Evolutionary conservation across 2,329 filamentous ascomycete genomes (phyloP).

Genomic region (Chrysoporthe puriensis): DNA sequence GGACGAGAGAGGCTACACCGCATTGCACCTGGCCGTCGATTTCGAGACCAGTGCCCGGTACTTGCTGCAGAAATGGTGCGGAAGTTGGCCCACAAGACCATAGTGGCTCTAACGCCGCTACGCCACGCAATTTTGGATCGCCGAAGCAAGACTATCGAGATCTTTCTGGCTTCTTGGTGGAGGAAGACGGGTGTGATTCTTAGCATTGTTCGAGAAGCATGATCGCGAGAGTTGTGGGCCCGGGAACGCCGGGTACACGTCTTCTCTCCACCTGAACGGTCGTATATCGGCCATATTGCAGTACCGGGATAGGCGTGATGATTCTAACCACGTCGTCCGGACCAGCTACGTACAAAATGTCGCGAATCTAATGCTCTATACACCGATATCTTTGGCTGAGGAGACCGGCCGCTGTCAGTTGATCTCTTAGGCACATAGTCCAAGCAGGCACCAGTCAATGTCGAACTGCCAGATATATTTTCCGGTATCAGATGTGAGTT

Average conservation of each 20-base stretch:
- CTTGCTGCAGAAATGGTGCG: background rate
- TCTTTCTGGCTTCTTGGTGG: background rate
- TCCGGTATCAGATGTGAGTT: background rate
- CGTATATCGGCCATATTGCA: background rate
- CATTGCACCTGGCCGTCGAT: background rate
- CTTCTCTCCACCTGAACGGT: background rate
- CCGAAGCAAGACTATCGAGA: background rate
- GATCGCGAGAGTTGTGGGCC: background rate
- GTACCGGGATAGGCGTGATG: background rate
- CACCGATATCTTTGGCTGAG: background rate
- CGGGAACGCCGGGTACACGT: background rate
- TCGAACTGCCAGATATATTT: background rate
- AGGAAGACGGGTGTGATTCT: background rate
- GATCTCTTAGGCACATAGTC: background rate
- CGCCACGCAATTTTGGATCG: background rate
- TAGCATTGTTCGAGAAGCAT: background rate
- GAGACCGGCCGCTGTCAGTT: background rate
- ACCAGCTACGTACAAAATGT: background rate
- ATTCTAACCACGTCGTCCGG: background rate
- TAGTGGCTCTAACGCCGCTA: background rate
- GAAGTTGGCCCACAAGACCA: background rate
- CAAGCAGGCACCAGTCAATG: background rate
- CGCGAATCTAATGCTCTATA: background rate
- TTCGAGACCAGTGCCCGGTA: background rate
- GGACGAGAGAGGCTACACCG: background rate